Conservation (phyloP, 129 eudicot species). For the Kitagawia praeruptora region DNA sequence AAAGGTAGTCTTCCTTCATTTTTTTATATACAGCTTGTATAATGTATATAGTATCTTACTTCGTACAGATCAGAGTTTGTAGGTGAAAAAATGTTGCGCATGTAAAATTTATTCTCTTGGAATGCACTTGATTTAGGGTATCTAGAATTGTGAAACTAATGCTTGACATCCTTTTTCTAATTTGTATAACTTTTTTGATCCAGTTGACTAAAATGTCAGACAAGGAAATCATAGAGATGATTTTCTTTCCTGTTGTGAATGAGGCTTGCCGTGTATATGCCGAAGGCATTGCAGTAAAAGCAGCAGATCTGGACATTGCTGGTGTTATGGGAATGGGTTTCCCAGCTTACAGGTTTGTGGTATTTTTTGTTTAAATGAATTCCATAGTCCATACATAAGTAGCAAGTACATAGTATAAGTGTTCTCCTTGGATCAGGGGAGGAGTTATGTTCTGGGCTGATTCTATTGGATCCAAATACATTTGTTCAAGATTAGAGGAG, state of each 20-base stretch:
- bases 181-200: neutral
- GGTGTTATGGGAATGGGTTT: slow-evolving; percentile 96
- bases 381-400: neutral
- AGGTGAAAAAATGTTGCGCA: neutral
- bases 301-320: slow-evolving; percentile 79
- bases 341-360: slow-evolving; percentile 81
- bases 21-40: neutral
- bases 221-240: slow-evolving; percentile 87
- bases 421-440: slow-evolving; percentile 40
- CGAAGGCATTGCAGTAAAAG: slow-evolving; percentile 88
- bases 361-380: neutral
- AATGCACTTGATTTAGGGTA: neutral
- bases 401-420: neutral
- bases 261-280: slow-evolving; percentile 91
- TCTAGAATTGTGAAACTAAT: neutral
- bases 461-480: slow-evolving; percentile 72
- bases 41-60: neutral
- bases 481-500: slow-evolving; percentile 59
- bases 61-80: neutral
- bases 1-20: slow-evolving; percentile 39
- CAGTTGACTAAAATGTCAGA: slow-evolving; percentile 75
- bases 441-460: slow-evolving; percentile 96
- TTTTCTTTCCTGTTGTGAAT: slow-evolving; percentile 88
- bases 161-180: neutral
- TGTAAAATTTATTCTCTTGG: neutral